Conservation (phyloP, 169 alveolate species). For the Cryptosporidium viatorum region DNA sequence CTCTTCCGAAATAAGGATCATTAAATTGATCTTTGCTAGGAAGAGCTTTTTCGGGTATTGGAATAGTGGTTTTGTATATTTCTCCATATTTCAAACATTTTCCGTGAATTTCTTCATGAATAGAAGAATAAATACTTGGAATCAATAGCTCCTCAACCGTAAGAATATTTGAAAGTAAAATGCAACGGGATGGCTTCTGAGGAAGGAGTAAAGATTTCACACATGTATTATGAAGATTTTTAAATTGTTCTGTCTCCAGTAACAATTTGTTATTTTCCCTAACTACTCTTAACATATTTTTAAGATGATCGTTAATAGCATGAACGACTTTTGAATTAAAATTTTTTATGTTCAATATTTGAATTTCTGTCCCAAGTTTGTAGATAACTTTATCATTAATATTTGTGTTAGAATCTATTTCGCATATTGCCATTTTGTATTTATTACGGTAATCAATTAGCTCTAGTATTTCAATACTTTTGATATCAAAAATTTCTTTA, state of each 20-base stretch:
- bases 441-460: slow-evolving; percentile 12
- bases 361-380: neutral
- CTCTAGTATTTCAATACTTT: slow-evolving; percentile 20
- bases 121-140: neutral
- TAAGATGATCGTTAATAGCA: slow-evolving; percentile 10
- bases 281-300: neutral
- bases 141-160: slow-evolving; percentile 30
- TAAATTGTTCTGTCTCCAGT: neutral
- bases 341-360: slow-evolving; percentile 17
- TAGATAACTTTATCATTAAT: neutral
- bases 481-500: neutral
- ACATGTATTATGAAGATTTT: neutral
- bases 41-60: slow-evolving; percentile 3
- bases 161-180: slow-evolving; percentile 35
- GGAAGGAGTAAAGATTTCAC: slow-evolving; percentile 6
- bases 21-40: neutral
- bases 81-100: slow-evolving; percentile 43
- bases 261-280: neutral
- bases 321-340: slow-evolving; percentile 7
- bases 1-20: slow-evolving; percentile 24
- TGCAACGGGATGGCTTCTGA: slow-evolving; percentile 64
- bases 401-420: neutral
- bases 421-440: slow-evolving; percentile 53
- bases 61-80: slow-evolving; percentile 13
- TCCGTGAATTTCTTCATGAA: slow-evolving; percentile 9